A percentile compares a stretch with the other conserved stretches of the same genome.
Evolutionary conservation across 2,329 filamentous ascomycete species (phyloP).

Genomic region (Botrytis tulipae): DNA sequence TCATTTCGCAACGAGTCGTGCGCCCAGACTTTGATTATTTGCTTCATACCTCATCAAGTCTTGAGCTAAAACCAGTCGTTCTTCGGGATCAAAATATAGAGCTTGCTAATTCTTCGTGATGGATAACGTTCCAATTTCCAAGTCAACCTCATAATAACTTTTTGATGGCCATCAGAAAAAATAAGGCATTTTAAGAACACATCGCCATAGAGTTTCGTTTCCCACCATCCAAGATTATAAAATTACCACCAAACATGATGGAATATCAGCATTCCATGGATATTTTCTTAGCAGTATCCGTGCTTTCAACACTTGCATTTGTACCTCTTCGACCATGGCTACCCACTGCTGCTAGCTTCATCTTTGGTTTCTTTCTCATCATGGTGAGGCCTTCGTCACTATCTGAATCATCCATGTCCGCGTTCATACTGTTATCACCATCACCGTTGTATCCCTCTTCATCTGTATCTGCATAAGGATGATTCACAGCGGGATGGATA

Average conservation of each 20-base stretch:
- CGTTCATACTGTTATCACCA: conserved; percentile 27
- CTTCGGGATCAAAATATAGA: not conserved
- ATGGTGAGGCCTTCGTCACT: conserved; percentile 39
- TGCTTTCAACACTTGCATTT: conserved; percentile 59
- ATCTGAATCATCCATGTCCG: conserved; percentile 37
- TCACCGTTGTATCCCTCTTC: conserved; percentile 37
- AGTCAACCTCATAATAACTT: not conserved
- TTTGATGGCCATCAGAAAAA: not conserved
- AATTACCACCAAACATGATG: not conserved
- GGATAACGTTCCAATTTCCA: not conserved
- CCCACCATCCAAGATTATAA: not conserved
- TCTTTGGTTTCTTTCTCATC: conserved; percentile 42
- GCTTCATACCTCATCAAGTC: not conserved
- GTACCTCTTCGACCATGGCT: conserved; percentile 51
- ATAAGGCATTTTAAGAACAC: not conserved
- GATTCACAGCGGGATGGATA: conserved; percentile 5
- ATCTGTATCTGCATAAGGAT: conserved; percentile 30
- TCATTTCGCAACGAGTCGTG: not conserved
- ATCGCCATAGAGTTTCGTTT: not conserved
- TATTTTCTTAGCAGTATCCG: conserved; percentile 61
- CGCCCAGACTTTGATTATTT: not conserved
- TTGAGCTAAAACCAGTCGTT: not conserved
- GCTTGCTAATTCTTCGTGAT: not conserved
- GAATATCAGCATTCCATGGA: conserved; percentile 30
- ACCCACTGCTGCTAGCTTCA: not conserved